Evolutionary conservation across 176 grass and related monocot genomes (phyloP), one percentile per base, ranked within the genome.

Genomic region (barley (Hordeum vulgare)): DNA sequence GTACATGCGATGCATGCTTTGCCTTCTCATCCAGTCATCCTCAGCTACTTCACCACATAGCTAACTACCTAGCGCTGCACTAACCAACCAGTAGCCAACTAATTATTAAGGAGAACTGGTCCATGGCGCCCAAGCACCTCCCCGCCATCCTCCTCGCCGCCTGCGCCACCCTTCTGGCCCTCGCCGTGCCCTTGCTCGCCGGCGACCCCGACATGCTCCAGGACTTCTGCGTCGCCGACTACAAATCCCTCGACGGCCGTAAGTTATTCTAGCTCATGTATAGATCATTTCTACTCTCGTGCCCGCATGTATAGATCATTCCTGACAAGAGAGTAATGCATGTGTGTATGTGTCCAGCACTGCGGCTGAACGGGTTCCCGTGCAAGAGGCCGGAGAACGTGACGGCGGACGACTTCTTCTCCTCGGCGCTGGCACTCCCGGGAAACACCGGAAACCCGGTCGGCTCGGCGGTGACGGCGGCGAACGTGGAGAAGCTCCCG

Each of bases 221-320:
- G 78, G 94, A 97, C 58, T 36, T 97, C 76, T 97, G 94, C 77
- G 91, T 97, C 71, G 94, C 94, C 8, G 94, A 97, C 78, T 90
- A 91, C 87, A 83, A 87, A 23, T 87, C 94, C 18, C 60, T 90
- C 6, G 0, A 82, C 8, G 88, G 88, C 83, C 88, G 94, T 97
- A 90, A 89, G 88, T 86, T 9, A 1, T 14, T 1, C 7, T 24
- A 54, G 18, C 51, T 5, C 25, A 29, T 28, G 29, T 31, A 31
- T 31, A 31, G 3, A 31, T 12, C 37, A 15, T 20, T 3, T 7
- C 27, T 72, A 36, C 1, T 15, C 1, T 45, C 3, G 7, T 14
- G 21, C 3, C 0, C 14, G 17, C 45, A 15, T 6, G 14, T 0
- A 8, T 21, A 54, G 7, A 54, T 54, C 51, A 21, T 8, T 17